phyloP scores from a whole-genome alignment of 2,329 filamentous ascomycete genomes.

The Pleoardoris graminearum region DNA sequence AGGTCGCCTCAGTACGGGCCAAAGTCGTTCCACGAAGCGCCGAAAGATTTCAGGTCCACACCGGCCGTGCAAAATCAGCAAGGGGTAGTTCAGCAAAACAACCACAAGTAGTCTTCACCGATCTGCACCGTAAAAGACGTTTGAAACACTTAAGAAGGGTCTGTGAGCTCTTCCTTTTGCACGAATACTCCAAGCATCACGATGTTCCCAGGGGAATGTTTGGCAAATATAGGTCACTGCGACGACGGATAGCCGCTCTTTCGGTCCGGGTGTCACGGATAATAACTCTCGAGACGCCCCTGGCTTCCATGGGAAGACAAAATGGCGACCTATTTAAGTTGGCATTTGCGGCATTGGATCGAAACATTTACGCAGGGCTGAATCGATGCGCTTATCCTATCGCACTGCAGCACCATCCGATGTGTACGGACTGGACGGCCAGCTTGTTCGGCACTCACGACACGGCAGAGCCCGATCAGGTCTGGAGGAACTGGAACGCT shows the following conservation, averaged over 20 bases:
- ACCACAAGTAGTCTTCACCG: not conserved
- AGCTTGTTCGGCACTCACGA: slow-evolving; percentile 18
- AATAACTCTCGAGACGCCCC: not conserved
- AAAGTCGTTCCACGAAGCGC: not conserved
- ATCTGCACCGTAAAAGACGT: not conserved
- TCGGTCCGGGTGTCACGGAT: not conserved
- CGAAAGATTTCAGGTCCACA: not conserved
- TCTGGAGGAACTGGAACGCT: slow-evolving; percentile 25
- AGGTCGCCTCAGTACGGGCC: not conserved
- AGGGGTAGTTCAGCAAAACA: not conserved
- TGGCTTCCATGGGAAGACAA: slow-evolving; percentile 7
- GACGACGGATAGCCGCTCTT: slow-evolving; percentile 29
- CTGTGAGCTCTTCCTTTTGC: not conserved
- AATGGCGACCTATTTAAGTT: not conserved
- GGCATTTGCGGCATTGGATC: slow-evolving; percentile 35
- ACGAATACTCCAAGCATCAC: not conserved
- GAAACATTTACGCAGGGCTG: slow-evolving; percentile 20
- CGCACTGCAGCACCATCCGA: slow-evolving; percentile 27
- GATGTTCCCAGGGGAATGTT: slow-evolving; percentile 7
- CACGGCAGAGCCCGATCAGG: slow-evolving; percentile 9
- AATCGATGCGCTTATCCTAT: slow-evolving; percentile 18
- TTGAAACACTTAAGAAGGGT: not conserved
- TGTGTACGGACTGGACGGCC: slow-evolving; percentile 15
- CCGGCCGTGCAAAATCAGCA: not conserved
- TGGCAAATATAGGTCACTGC: slow-evolving; percentile 37